Evolutionary conservation across 352 stramenopile genomes (phyloP), one percentile per base, ranked within the genome.

Genomic region (Pythium biforme): DNA sequence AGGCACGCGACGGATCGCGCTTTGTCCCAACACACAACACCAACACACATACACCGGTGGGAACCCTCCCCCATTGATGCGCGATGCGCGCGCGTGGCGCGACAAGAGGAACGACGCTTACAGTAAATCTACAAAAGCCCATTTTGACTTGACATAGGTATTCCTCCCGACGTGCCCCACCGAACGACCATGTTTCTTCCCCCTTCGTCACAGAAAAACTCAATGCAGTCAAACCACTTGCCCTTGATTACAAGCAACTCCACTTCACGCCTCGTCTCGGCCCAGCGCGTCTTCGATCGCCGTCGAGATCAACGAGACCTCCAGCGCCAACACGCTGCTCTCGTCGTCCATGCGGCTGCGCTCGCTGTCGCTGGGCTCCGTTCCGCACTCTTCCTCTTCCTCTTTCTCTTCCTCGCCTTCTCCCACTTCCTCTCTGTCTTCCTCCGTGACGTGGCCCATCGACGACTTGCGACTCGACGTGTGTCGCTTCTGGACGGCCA

Each of bases 301-400:
- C 11, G 29, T 58, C 25, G 49, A 62, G 25, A 61, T 43, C 29
- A 62, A 22, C 19, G 45, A 61, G 27, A 34, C 51, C 23, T 69
- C 54, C 14, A 55, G 34, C 34, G 34, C 23, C 33, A 40, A 26
- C 2, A 12, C 48, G 11, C 43, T 58, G 23, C 52, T 55, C 40
- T 37, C 53, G 22, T 45, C 43, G 1, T 41, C 34, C 7, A 23
- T 26, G 3, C 29, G 29, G 23, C 45, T 57, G 0, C 20, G 20
- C 15, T 46, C 53, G 33, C 55, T 69, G 5, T 37, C 39, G 23
- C 39, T 50, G 22, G 22, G 5, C 33, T 51, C 53, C 11, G 39
- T 48, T 6, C 12, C 25, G 8, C 15, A 2, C n/a, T 64, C 58
- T n/a, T n/a, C n/a, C 14, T 64, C 60, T 9, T 53, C 45, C 27